These are phyloP conservation scores for Paecilomyces niveus DNA, from an alignment of 2,329 filamentous ascomycete species.

Conservation along the genomic window DNA sequence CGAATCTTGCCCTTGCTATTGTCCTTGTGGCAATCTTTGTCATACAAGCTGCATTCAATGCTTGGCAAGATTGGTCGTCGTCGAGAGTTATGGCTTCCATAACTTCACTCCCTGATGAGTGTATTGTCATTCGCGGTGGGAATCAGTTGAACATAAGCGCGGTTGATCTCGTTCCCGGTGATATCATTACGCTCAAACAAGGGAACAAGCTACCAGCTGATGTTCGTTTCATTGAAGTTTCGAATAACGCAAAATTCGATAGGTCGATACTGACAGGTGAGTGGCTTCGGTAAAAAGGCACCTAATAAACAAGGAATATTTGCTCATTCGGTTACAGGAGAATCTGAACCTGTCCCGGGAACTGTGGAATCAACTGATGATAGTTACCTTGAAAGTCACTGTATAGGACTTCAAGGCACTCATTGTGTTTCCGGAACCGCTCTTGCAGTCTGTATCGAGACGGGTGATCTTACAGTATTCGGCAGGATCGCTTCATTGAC, in stretches of 20 bases:
- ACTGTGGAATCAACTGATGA: conserved; percentile 60
- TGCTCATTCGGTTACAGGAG: conserved; percentile 41
- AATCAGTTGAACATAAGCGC: conserved; percentile 44
- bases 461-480: conserved; percentile 67
- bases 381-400: conserved; percentile 70
- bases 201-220: conserved; percentile 66
- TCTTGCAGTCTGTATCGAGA: conserved; percentile 62
- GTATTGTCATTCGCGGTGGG: conserved; percentile 57
- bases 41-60: conserved; percentile 63
- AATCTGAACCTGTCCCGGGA: conserved; percentile 58
- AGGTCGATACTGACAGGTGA: conserved; percentile 44
- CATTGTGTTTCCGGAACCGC: conserved; percentile 66
- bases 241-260: conserved; percentile 65
- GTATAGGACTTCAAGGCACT: conserved; percentile 72
- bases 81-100: conserved; percentile 73
- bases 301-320: too few relatives aligned
- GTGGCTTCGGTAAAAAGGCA: too few relatives aligned
- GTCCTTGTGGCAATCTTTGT: conserved; percentile 64
- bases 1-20: conserved; percentile 67
- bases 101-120: conserved; percentile 66
- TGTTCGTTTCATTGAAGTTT: conserved; percentile 61
- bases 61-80: conserved; percentile 69
- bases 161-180: conserved; percentile 62
- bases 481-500: conserved; percentile 68
- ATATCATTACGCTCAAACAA: conserved; percentile 60